Conservation (phyloP, 768 basidiomycete species). For the Mycena pura region DNA sequence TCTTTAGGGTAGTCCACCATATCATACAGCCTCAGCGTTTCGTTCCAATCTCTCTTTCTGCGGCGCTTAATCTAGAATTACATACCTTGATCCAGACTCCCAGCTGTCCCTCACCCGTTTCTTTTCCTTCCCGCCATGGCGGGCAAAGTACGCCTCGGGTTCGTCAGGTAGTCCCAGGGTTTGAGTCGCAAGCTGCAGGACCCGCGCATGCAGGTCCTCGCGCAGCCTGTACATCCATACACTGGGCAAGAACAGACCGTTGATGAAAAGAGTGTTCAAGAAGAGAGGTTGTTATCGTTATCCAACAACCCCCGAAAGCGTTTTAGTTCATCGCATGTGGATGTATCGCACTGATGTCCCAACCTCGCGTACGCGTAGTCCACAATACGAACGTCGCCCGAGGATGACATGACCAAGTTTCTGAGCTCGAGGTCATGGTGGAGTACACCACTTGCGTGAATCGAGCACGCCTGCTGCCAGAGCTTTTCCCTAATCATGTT, state of each 20-base stretch:
- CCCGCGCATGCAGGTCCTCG: slow-evolving; percentile 62
- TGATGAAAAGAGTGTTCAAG: not conserved
- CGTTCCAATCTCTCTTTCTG: slow-evolving; percentile 90
- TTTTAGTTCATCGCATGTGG: not conserved
- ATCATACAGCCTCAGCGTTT: slow-evolving; percentile 82
- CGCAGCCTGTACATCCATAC: slow-evolving; percentile 64
- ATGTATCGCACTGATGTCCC: not conserved
- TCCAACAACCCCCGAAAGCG: not conserved
- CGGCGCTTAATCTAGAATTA: slow-evolving; percentile 81
- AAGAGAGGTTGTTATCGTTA: not conserved
- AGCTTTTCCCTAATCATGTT: not conserved
- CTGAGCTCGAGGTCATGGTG: not conserved
- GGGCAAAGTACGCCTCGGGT: slow-evolving; percentile 71
- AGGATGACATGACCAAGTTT: not conserved
- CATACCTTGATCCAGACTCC: slow-evolving; percentile 76
- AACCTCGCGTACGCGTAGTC: not conserved
- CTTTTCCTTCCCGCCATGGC: slow-evolving; percentile 69
- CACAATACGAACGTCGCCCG: not conserved
- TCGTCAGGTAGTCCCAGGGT: slow-evolving; percentile 68
- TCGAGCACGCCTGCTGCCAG: not conserved
- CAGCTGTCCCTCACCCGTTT: slow-evolving; percentile 70
- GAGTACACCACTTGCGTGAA: not conserved
- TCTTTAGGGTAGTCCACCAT: slow-evolving; percentile 82
- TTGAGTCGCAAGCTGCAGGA: slow-evolving; percentile 68
- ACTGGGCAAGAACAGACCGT: no score